Evolutionary conservation across 371 early-diverging fungal genomes (phyloP).

Genomic region (Haplosporangium sp.): DNA sequence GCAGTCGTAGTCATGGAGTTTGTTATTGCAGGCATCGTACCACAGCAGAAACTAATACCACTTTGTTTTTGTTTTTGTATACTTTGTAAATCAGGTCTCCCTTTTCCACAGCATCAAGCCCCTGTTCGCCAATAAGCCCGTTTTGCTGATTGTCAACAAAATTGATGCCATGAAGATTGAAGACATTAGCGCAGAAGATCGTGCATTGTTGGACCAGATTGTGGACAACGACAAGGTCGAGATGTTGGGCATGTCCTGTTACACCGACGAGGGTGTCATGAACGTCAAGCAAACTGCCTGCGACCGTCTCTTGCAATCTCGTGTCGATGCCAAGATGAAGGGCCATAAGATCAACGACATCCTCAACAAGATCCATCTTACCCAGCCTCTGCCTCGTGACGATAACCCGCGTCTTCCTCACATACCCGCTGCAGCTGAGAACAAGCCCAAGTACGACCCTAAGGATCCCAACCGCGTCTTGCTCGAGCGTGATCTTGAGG

Average conservation of each 20-base stretch:
- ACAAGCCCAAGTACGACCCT: slow-evolving; percentile 78
- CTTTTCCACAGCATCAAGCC: slow-evolving; percentile 98
- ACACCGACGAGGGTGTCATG: slow-evolving; percentile 96
- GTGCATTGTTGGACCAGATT: slow-evolving; percentile 79
- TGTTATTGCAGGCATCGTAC: background rate
- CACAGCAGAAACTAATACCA: background rate
- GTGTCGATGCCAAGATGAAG: slow-evolving; percentile 97
- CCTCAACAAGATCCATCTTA: slow-evolving; percentile 95
- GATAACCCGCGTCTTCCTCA: slow-evolving; percentile 83
- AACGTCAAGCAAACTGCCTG: slow-evolving; percentile 94
- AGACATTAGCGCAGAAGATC: slow-evolving; percentile 82
- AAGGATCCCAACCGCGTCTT: slow-evolving; percentile 86
- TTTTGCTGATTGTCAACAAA: slow-evolving; percentile 97
- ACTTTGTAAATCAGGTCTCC: slow-evolving; percentile 59
- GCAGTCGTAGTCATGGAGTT: slow-evolving; percentile 3
- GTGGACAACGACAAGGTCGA: slow-evolving; percentile 77
- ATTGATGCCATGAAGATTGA: slow-evolving; percentile 92
- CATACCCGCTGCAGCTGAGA: slow-evolving; percentile 84
- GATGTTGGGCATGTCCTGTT: slow-evolving; percentile 88
- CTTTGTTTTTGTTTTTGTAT: background rate
- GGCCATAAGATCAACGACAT: slow-evolving; percentile 91
- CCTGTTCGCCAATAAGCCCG: slow-evolving; percentile 98
- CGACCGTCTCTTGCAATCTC: slow-evolving; percentile 90
- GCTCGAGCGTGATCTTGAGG: slow-evolving; percentile 93
- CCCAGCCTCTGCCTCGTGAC: slow-evolving; percentile 90